These are phyloP conservation scores for Ramalina intermedia DNA, from an alignment of 495 filamentous ascomycete species.

Conservation along the genomic window DNA sequence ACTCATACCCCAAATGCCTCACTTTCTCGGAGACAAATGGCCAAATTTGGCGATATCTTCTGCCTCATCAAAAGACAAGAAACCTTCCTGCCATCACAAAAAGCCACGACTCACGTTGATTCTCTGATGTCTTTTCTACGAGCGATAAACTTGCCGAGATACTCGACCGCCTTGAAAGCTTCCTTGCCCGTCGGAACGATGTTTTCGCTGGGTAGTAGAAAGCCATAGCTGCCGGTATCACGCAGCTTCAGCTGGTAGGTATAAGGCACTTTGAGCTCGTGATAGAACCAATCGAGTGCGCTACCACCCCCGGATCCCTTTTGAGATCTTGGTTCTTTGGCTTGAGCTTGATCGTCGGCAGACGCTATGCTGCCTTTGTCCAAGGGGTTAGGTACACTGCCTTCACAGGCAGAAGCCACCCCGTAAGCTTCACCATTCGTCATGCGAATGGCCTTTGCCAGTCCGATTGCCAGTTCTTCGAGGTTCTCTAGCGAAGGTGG, in stretches of 20 bases:
- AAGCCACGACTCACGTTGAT: neutral
- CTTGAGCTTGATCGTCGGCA: conserved; percentile 5
- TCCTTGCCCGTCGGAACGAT: conserved; percentile 88
- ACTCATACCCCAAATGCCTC: too few relatives aligned
- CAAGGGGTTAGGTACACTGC: conserved; percentile 35
- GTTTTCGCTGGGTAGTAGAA: conserved; percentile 71
- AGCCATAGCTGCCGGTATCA: conserved; percentile 90
- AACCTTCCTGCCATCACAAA: neutral
- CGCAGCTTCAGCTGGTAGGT: conserved; percentile 91
- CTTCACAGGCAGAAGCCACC: conserved; percentile 79
- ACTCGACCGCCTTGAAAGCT: conserved; percentile 62
- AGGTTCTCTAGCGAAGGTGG: conserved; percentile 85
- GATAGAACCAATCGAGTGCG: conserved; percentile 92
- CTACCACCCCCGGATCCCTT: conserved; percentile 66
- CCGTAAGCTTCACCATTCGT: conserved; percentile 63
- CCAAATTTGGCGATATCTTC: too few relatives aligned
- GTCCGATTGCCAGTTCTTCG: conserved; percentile 72
- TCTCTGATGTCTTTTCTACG: conserved; percentile 21
- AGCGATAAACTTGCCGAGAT: conserved; percentile 64
- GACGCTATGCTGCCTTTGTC: neutral
- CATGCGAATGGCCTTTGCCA: conserved; percentile 79
- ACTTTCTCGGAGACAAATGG: too few relatives aligned
- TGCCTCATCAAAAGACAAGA: neutral
- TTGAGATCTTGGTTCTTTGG: conserved; percentile 23
- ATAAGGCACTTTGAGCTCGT: conserved; percentile 65